These are phyloP conservation scores for Petasospora fabianii DNA, from an alignment of 1,139 yeast species.

Conservation along the genomic window DNA sequence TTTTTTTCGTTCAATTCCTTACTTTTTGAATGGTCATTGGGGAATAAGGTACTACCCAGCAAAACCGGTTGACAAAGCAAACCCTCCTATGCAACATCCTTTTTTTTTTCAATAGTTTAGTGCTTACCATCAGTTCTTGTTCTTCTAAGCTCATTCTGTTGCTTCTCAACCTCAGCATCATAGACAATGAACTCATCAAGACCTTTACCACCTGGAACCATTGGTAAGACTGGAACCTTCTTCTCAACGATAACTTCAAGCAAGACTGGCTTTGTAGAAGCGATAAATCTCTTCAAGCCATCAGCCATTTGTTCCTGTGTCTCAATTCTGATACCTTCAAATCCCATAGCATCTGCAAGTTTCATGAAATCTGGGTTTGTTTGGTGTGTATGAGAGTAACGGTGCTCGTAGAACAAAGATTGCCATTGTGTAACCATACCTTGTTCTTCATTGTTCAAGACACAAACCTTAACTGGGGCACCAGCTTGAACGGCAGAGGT, in stretches of 20 bases:
- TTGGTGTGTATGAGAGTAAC: slow-evolving; percentile 97
- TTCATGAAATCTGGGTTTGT: slow-evolving; percentile 89
- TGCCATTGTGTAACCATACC: slow-evolving; percentile 99
- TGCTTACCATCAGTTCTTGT: slow-evolving; percentile 38
- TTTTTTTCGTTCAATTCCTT: neutral
- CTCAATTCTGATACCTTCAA: slow-evolving; percentile 72
- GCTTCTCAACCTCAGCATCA: slow-evolving; percentile 75
- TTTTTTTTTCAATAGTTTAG: slow-evolving; percentile 11
- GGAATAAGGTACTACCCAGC: neutral
- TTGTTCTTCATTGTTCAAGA: slow-evolving; percentile 95
- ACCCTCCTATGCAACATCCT: neutral
- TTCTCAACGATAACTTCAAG: slow-evolving; percentile 88
- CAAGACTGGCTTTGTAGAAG: slow-evolving; percentile 69
- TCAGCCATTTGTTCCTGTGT: slow-evolving; percentile 61
- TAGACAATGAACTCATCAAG: slow-evolving; percentile 87
- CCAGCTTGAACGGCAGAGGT: slow-evolving; percentile 92
- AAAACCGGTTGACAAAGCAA: neutral
- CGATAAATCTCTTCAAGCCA: slow-evolving; percentile 71
- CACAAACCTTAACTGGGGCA: slow-evolving; percentile 84
- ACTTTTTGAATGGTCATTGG: neutral
- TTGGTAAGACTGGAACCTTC: slow-evolving; percentile 97
- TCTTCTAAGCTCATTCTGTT: slow-evolving; percentile 53
- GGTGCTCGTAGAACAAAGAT: slow-evolving; percentile 90
- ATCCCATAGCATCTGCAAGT: slow-evolving; percentile 91
- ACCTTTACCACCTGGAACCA: slow-evolving; percentile 97